Conservation (phyloP, 1,139 yeast genomes). For the Zygoascus hellenicus region DNA sequence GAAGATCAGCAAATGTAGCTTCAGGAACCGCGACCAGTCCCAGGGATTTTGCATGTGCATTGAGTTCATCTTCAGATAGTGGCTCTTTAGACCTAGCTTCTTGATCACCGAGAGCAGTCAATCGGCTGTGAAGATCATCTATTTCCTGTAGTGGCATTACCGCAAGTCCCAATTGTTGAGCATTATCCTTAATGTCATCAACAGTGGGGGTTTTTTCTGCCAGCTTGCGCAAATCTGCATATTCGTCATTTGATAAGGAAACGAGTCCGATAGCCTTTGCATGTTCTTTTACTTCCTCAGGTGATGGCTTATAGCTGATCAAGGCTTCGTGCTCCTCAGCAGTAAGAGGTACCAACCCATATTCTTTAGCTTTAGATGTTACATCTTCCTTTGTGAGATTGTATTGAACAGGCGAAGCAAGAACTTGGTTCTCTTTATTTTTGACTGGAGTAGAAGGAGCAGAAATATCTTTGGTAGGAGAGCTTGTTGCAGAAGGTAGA, state of each 20-base stretch:
- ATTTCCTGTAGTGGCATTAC: slow-evolving; percentile 21
- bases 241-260: slow-evolving; percentile 13
- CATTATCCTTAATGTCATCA: slow-evolving; percentile 20
- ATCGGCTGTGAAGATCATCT: slow-evolving; percentile 17
- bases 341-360: slow-evolving; percentile 19
- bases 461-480: neutral
- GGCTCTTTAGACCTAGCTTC: slow-evolving; percentile 21
- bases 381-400: slow-evolving; percentile 24
- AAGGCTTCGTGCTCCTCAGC: slow-evolving; percentile 13
- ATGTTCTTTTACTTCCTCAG: slow-evolving; percentile 13
- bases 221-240: slow-evolving; percentile 7
- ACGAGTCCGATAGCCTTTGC: slow-evolving; percentile 15
- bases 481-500: neutral
- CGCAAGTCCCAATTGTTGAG: slow-evolving; percentile 20
- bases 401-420: slow-evolving; percentile 28
- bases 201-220: slow-evolving; percentile 7
- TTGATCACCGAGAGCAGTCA: slow-evolving; percentile 16
- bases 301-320: neutral
- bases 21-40: slow-evolving; percentile 13
- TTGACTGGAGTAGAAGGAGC: slow-evolving; percentile 1
- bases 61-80: slow-evolving; percentile 12
- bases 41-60: slow-evolving; percentile 11
- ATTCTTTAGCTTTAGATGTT: slow-evolving; percentile 19
- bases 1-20: slow-evolving; percentile 20
- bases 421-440: slow-evolving; percentile 16